Evolutionary conservation across 768 basidiomycete species (phyloP), one percentile per base, ranked within the genome.

Genomic region (Cystobasidium tubakii): DNA sequence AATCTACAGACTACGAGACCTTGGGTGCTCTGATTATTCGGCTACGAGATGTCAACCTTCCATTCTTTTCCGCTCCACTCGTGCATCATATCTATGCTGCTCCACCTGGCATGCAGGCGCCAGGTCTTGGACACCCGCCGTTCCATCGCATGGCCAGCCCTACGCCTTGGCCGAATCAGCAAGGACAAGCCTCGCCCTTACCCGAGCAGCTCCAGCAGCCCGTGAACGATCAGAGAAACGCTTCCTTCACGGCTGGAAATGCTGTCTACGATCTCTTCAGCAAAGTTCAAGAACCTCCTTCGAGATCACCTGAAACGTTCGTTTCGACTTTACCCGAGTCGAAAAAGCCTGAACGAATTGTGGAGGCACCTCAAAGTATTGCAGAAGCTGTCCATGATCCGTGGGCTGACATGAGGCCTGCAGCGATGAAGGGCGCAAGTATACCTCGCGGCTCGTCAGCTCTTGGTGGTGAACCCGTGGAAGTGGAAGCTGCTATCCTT

Each of bases 1-100:
- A 65, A n/a, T 82, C 82, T 55, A 73, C 75, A 29, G 76, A 79
- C 1, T 84, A 80, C 79, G 81, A 81, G 73, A 79, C 82, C 17
- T 79, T 83, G 13, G 78, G 79, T 33, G 77, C 79, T 10, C 78
- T 83, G 69, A 80, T 82, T 39, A 75, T 75, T 6, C 79, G 80
- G 31, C 79, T 81, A 0, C 81, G 80, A 1, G 81, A 81, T 57
- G 75, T 73, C 12, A 79, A 79, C 27, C 78, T 80, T 34, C 83
- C 83, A 15, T 83, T 83, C 79, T 76, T 83, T 54, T 55, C 67
- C 19, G 34, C 72, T 72, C 64, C 29, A 44, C 73, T 7, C 73
- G 74, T 27, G 72, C 74, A 15, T 23, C 62, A 3, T 21, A 74
- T 75, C 66, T 76, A 73, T 23, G 75, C 55, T n/a, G 74, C 72